Evolutionary conservation across 371 early-diverging fungal species (phyloP).

Genomic region (Actinomucor elegans): DNA sequence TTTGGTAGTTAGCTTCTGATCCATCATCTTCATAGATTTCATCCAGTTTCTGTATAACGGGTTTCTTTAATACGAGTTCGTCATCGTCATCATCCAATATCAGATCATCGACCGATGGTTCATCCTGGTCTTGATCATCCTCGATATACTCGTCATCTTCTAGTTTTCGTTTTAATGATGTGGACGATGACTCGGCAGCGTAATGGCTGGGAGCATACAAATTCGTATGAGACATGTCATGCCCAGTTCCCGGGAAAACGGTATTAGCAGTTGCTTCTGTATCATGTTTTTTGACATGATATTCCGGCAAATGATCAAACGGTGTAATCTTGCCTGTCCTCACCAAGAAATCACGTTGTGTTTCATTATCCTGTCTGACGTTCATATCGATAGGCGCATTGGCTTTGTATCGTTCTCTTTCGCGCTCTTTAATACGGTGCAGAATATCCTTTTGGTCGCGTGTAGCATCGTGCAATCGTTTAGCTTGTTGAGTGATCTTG

Average conservation of each 20-base stretch:
- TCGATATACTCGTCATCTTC: conserved; percentile 27
- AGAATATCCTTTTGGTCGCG: conserved; percentile 52
- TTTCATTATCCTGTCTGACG: conserved; percentile 41
- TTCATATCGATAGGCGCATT: conserved; percentile 4
- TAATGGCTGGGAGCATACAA: conserved; percentile 13
- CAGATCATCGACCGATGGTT: neutral
- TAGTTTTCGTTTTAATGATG: neutral
- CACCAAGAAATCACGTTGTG: conserved; percentile 66
- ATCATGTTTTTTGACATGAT: conserved; percentile 14
- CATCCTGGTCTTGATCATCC: conserved; percentile 19
- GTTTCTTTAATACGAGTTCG: conserved; percentile 11
- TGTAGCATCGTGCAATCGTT: conserved; percentile 34
- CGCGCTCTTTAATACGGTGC: conserved; percentile 38
- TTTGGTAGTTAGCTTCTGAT: conserved; percentile 54
- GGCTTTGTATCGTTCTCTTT: conserved; percentile 5
- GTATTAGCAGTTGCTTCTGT: neutral
- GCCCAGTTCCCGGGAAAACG: conserved; percentile 10
- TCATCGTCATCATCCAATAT: conserved; percentile 14
- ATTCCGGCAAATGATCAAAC: conserved; percentile 50
- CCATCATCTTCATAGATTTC: conserved; percentile 62
- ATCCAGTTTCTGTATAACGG: conserved; percentile 3
- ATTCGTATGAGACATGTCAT: conserved; percentile 25
- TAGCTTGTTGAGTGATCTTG: conserved; percentile 38
- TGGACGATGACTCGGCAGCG: conserved; percentile 1
- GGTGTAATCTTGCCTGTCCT: conserved; percentile 81